Evolutionary conservation across 2,329 filamentous ascomycete genomes (phyloP).

Genomic region (Apiospora kogelbergensis): DNA sequence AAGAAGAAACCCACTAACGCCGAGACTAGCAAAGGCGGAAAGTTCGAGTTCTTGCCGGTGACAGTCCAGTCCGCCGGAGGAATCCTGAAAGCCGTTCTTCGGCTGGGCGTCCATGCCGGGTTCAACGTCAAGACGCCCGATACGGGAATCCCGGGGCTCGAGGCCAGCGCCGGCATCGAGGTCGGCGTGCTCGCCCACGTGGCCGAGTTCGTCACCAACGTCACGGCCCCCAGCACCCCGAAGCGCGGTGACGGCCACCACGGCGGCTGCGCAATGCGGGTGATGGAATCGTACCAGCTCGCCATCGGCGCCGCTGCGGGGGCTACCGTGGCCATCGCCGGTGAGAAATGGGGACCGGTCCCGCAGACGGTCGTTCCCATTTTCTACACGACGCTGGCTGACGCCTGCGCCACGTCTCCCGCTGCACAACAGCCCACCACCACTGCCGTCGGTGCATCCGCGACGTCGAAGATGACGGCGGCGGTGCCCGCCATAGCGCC

Average conservation of each 20-base stretch:
- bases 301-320: conserved; percentile 55
- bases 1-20: background rate
- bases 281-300: conserved; percentile 50
- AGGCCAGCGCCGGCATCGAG: conserved; percentile 44
- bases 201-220: conserved; percentile 53
- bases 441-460: no score
- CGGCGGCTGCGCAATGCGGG: conserved; percentile 42
- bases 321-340: conserved; percentile 45
- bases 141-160: conserved; percentile 22
- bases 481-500: conserved; percentile 14
- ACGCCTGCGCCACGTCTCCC: conserved; percentile 36
- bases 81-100: conserved; percentile 46
- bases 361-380: conserved; percentile 48
- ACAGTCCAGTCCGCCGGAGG: conserved; percentile 43
- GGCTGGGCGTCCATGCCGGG: conserved; percentile 46
- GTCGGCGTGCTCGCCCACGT: conserved; percentile 51
- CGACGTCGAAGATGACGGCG: conserved; percentile 22
- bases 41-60: conserved; percentile 58
- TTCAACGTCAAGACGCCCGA: conserved; percentile 30
- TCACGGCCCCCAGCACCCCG: conserved; percentile 35
- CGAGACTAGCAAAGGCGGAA: conserved; percentile 44
- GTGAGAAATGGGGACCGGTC: conserved; percentile 49
- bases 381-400: conserved; percentile 50
- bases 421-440: conserved; percentile 9
- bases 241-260: conserved; percentile 25